These are phyloP conservation scores for Chloranthus sessilifolius DNA, from an alignment of 164 flowering plant species.

Conservation along the genomic window DNA sequence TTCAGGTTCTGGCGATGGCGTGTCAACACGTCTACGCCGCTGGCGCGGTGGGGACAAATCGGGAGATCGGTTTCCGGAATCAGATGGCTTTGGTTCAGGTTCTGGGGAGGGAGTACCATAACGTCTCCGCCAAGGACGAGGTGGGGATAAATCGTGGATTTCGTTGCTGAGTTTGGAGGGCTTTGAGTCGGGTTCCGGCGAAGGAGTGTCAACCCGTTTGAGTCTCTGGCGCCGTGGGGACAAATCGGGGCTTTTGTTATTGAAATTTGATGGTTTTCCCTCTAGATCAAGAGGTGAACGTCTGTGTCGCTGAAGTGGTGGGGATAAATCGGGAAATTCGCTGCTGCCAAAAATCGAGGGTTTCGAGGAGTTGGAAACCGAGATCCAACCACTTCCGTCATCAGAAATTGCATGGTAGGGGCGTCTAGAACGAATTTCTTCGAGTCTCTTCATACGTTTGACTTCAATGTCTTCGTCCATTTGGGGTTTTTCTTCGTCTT, in stretches of 20 bases:
- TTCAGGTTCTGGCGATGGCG: constrained; percentile 20
- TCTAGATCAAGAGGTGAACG: too few species aligned
- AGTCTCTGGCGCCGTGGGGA: background rate
- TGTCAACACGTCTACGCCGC: constrained; percentile 11
- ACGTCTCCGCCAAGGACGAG: constrained; percentile 14
- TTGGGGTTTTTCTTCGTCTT: constrained; percentile 72
- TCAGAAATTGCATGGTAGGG: constrained; percentile 69
- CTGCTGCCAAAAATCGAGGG: background rate
- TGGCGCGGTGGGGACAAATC: constrained; percentile 36
- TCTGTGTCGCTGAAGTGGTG: constrained; percentile 32
- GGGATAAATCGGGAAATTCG: constrained; percentile 37
- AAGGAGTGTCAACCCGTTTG: constrained; percentile 35
- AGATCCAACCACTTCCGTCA: constrained; percentile 96
- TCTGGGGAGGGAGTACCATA: constrained; percentile 31
- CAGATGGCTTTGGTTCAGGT: constrained; percentile 5
- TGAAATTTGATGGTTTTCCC: background rate
- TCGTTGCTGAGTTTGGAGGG: background rate
- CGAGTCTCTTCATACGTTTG: constrained; percentile 77
- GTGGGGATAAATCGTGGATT: constrained; percentile 26
- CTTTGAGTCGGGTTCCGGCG: constrained; percentile 4
- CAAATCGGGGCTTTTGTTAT: background rate
- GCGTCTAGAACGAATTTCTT: constrained; percentile 46
- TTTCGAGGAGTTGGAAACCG: constrained; percentile 39
- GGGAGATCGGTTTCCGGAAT: constrained; percentile 6
- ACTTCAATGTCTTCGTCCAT: constrained; percentile 89